phyloP scores from a whole-genome alignment of 331 rosid genomes.

The Pyracantha coccinea region DNA sequence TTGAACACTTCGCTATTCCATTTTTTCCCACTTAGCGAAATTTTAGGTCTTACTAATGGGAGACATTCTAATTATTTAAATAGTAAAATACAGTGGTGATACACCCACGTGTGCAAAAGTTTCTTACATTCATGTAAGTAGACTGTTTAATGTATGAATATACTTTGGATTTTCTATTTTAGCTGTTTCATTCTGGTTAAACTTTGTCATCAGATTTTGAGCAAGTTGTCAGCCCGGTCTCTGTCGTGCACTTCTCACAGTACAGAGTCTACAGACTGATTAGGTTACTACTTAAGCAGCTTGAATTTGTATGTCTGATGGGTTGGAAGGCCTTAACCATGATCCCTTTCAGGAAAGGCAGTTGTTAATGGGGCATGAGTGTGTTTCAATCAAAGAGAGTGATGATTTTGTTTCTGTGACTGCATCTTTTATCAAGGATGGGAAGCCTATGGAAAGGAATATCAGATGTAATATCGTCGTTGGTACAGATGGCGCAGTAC shows the following conservation, averaged over 20 bases:
- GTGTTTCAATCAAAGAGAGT: conserved; percentile 42
- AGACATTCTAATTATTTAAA: background rate
- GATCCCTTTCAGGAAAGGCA: conserved; percentile 27
- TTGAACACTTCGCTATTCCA: conserved; percentile 4
- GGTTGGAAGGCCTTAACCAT: conserved; percentile 26
- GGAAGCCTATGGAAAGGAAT: conserved; percentile 41
- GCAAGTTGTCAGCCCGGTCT: conserved; percentile 68
- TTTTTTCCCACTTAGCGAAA: background rate
- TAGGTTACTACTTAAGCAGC: conserved; percentile 52
- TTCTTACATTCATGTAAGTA: background rate
- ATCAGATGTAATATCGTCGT: conserved; percentile 57
- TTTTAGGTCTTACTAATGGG: background rate
- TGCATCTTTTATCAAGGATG: conserved; percentile 44
- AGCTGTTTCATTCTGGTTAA: conserved; percentile 4
- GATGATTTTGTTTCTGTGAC: conserved; percentile 44
- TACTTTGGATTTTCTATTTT: background rate
- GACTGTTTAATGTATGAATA: background rate
- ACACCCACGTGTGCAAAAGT: background rate
- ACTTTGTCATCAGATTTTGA: conserved; percentile 63
- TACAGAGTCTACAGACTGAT: conserved; percentile 67
- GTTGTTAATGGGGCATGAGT: conserved; percentile 78
- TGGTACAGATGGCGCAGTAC: conserved; percentile 92
- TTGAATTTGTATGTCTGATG: conserved; percentile 39
- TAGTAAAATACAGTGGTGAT: background rate
- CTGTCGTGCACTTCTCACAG: conserved; percentile 87